Conservation (phyloP, 805 yeast genomes). For the Cyberlindnera japonica region DNA sequence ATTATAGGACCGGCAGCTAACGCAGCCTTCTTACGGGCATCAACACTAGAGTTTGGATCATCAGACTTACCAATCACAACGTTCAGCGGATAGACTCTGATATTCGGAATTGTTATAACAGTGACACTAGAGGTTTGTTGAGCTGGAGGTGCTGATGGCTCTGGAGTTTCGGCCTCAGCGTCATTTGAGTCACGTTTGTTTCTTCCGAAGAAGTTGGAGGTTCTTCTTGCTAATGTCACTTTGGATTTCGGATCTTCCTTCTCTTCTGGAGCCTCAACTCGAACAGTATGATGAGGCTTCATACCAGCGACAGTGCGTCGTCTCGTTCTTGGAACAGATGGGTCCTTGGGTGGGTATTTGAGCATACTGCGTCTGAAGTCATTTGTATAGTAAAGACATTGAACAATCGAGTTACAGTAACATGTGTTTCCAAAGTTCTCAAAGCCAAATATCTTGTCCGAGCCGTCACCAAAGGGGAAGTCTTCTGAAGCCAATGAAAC, state of each 20-base stretch:
- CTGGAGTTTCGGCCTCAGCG: conserved; percentile 8
- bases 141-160: conserved; percentile 1
- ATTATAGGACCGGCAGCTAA: conserved; percentile 77
- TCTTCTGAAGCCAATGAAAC: conserved; percentile 5
- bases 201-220: conserved; percentile 30
- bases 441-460: conserved; percentile 70
- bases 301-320: conserved; percentile 38
- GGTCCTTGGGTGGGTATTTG: conserved; percentile 41
- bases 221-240: conserved; percentile 22
- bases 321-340: conserved; percentile 31
- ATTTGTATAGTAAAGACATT: conserved; percentile 74
- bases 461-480: conserved; percentile 62
- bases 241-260: conserved; percentile 12
- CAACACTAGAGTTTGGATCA: conserved; percentile 45
- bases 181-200: conserved; percentile 19
- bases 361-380: conserved; percentile 59
- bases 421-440: conserved; percentile 91
- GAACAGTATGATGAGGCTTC: conserved; percentile 37
- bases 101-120: conserved; percentile 19
- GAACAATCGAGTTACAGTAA: conserved; percentile 89
- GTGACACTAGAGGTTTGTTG: conserved; percentile 5
- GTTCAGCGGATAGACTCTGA: conserved; percentile 12
- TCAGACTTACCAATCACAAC: conserved; percentile 21
- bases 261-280: conserved; percentile 8
- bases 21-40: conserved; percentile 75